Evolutionary conservation across 495 filamentous ascomycete species (phyloP).

Genomic region (Penicillium canariense): DNA sequence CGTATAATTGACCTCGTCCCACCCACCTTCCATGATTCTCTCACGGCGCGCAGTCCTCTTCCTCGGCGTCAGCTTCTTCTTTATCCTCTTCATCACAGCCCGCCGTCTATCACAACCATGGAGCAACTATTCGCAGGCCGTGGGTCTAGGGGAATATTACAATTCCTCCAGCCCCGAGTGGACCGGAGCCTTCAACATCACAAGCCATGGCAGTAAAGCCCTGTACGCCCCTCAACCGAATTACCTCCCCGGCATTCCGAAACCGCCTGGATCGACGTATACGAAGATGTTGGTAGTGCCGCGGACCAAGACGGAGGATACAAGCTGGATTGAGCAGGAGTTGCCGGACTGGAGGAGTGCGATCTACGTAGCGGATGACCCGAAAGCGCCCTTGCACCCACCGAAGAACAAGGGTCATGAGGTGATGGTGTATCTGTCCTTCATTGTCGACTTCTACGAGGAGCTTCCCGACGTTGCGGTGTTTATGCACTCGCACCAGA

Average conservation of each 20-base stretch:
- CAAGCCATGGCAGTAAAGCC: constrained; percentile 15
- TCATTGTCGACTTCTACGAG: constrained; percentile 71
- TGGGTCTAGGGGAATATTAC: constrained; percentile 35
- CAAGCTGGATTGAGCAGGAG: constrained; percentile 57
- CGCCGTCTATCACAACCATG: constrained; percentile 35
- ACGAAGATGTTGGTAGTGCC: constrained; percentile 58
- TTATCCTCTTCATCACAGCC: constrained; percentile 31
- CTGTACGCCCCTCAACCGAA: constrained; percentile 35
- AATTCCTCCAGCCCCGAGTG: constrained; percentile 14
- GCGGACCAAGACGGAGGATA: constrained; percentile 53
- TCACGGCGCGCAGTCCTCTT: constrained; percentile 37
- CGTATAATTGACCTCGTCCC: constrained; percentile 6
- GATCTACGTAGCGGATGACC: constrained; percentile 66
- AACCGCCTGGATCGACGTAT: constrained; percentile 43
- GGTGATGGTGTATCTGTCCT: constrained; percentile 71
- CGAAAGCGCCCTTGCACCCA: constrained; percentile 57
- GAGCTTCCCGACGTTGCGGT: constrained; percentile 63
- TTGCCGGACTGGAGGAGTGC: constrained; percentile 55
- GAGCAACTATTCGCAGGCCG: constrained; percentile 32
- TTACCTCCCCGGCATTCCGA: constrained; percentile 40
- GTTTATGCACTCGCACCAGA: constrained; percentile 68
- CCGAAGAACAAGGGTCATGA: constrained; percentile 76
- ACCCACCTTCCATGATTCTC: constrained; percentile 34
- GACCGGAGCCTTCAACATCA: constrained; percentile 24
- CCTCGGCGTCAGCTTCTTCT: constrained; percentile 38